A percentile compares a stretch with the other conserved stretches of the same genome.
phyloP scores from a whole-genome alignment of 176 grass and related monocot species.

The Oryza longistaminata region DNA sequence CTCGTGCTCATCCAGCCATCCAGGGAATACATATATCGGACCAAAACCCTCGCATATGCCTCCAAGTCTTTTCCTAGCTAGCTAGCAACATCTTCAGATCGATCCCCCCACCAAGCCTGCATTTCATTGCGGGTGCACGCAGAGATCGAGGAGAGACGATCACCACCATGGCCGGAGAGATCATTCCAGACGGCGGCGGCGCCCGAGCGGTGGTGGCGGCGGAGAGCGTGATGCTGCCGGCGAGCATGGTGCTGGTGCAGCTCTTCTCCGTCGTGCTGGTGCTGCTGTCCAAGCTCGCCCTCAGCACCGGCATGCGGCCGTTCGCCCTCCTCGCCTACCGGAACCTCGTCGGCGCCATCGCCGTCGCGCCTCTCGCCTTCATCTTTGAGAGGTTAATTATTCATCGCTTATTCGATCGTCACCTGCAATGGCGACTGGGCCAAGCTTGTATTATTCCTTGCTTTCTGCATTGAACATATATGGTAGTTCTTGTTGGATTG shows the following conservation, averaged over 20 bases:
- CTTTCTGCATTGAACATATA: too few species aligned
- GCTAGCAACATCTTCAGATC: too few species aligned
- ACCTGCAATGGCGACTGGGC: too few species aligned
- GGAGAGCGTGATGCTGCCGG: slow-evolving; percentile 23
- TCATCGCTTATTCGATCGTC: too few species aligned
- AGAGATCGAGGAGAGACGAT: too few species aligned
- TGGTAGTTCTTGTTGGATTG: too few species aligned
- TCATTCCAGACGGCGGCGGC: not conserved
- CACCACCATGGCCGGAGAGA: not conserved
- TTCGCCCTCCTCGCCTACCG: slow-evolving; percentile 52
- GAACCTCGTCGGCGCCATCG: slow-evolving; percentile 26
- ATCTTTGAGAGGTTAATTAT: slow-evolving; percentile 36
- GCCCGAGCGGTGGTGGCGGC: not conserved
- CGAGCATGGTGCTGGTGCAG: slow-evolving; percentile 47
- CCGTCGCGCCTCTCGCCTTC: slow-evolving; percentile 27
- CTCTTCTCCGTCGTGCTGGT: slow-evolving; percentile 29
- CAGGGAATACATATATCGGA: too few species aligned
- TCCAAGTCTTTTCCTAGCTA: too few species aligned
- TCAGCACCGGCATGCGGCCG: slow-evolving; percentile 44
- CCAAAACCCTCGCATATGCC: too few species aligned
- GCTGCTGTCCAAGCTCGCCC: slow-evolving; percentile 41
- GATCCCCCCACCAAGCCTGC: too few species aligned
- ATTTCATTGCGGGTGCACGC: not conserved
- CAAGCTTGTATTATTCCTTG: too few species aligned
- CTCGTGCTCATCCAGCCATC: too few species aligned